Evolutionary conservation across 2,329 filamentous ascomycete genomes (phyloP), one percentile per base, ranked within the genome.

Genomic region (Trichophyton rubrum): DNA sequence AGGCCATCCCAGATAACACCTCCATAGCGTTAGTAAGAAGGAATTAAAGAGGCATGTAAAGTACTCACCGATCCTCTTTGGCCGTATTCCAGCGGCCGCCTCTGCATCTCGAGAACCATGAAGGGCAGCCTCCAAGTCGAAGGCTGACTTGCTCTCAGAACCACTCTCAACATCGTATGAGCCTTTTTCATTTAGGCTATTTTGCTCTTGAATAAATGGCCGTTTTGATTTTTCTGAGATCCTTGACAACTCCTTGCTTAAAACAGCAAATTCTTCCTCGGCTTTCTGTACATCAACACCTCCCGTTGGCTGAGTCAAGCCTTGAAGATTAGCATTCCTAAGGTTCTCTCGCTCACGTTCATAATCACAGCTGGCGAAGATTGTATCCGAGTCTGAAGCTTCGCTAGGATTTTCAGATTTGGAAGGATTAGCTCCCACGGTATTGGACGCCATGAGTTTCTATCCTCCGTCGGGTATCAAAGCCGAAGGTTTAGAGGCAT

Each of bases 1-100:
- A 95, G 75, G 17, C 81, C 79, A 59, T 93, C 83, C 88, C 89
- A 95, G 64, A 88, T 82, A 0, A 90, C 87, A 33, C 88, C 79
- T 75, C 45, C 27, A 51, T 15, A 40, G 3, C 56, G 38, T 62
- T 61, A 64, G 49, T 20, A 56, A 17, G 11, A 57, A 24, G 8
- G 5, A 35, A n/a, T 40, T 59, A 11, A 3, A 8, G 2, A 58
- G 41, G 13, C 40, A 24, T 13, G 9, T 13, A 59, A 63, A 61
- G 15, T 57, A 35, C 69, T 49, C 59, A 75, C 77, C 87, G 62
- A 90, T 87, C 66, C 87, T 84, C 77, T 95, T 95, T 3, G 85
- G 80, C 62, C 85, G 85, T 72, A 95, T 95, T 0, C 90, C 90
- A 4, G 88, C 87, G 63, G 87, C 84, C 63, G 82, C 80, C 68